Evolutionary conservation across 1,284 basidiomycete species (phyloP), one percentile per base, ranked within the genome.

Genomic region (Cutaneotrichosporon sp.): DNA sequence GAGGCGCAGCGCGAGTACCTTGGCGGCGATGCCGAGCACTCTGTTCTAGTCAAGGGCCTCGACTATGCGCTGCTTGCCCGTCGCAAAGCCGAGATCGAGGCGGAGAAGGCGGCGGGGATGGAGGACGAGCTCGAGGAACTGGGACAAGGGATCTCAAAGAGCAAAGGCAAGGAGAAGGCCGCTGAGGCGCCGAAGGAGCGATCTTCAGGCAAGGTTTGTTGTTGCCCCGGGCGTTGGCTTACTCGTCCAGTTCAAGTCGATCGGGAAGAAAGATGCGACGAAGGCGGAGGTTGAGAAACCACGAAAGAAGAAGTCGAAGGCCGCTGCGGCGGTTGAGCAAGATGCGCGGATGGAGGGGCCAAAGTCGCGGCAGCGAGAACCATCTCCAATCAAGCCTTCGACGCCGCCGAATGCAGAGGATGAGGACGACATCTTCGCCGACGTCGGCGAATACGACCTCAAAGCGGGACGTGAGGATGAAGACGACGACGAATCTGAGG

Each of bases 21-120:
- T 2, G 90, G 90, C n/a, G 90, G 90, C 31, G 90, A 94, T 70
- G 82, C 83, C 37, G 81, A 85, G 49, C 88, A 93, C 69, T 84
- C 87, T 3, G 82, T 92, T 42, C 81, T 92, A 4, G 88, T 92
- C 35, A 93, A 90, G 64, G 77, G 91, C n/a, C 82, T 96, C 29
- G 91, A 96, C 67, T 82, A 85, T 67, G 84, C 88, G 0, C 80
- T 94, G 4, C 77, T 96, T 8, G 87, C 90, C 62, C 86, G 89
- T 64, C 84, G 88, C 61, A 88, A 84, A 72, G 87, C 87, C 0
- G 74, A 75, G 56, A 54, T 77, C n/a, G 78, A 80, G 9, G 72
- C 77, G 8, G 74, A 79, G 37, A 71, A 79, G 19, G 79, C 78
- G 3, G 82, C 80, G 17, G 82, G 84, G 50, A 84, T 87, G 51